Evolutionary conservation across 371 early-diverging fungal genomes (phyloP), one percentile per base, ranked within the genome.

Genomic region (Lichtheimia ramosa): DNA sequence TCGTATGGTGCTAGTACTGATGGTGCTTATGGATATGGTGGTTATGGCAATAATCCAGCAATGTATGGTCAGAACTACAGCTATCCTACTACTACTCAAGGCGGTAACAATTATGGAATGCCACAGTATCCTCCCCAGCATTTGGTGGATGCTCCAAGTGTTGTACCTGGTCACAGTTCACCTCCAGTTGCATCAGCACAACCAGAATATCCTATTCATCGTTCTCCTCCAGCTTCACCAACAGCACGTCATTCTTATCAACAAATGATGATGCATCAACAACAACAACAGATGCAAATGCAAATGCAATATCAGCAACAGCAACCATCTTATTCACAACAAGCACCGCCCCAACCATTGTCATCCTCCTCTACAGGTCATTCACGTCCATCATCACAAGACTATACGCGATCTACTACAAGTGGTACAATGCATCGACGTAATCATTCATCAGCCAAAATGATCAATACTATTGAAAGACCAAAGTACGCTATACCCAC

Each of bases 391-490:
- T 39, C 55, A 14, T 61, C 61, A 8, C 61, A 61, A 42, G 61
- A 61, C 14, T 54, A 41, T 20, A 27, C 40, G 28, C 28, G 43
- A 24, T 5, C 13, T 50, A 23, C 16, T 40, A 50, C 27, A n/a
- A 25, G 25, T 5, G 5, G 25, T 8, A 34, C 34, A 5, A 34
- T 18, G 18, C 61, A 56, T 52, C 56, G 57, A 53, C 61, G 66
- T 8, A 66, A 60, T 3, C 53, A 14, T 3, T 66, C 61, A 15
- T 63, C 64, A 14, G 16, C 56, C 27, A 53, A 54, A 7, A 62
- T 41, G 15, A 57, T 58, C 62, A 61, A 51, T 42, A 66, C 66
- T 13, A 66, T 66, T 20, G 66, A 66, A 58, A 52, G 66, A 43
- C 66, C 66, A 25, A 61, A 58, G 39, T 66, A 66, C 48, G 41